Evolutionary conservation across 2,329 filamentous ascomycete genomes (phyloP).

Genomic region (Aspergillus eucalypticola): DNA sequence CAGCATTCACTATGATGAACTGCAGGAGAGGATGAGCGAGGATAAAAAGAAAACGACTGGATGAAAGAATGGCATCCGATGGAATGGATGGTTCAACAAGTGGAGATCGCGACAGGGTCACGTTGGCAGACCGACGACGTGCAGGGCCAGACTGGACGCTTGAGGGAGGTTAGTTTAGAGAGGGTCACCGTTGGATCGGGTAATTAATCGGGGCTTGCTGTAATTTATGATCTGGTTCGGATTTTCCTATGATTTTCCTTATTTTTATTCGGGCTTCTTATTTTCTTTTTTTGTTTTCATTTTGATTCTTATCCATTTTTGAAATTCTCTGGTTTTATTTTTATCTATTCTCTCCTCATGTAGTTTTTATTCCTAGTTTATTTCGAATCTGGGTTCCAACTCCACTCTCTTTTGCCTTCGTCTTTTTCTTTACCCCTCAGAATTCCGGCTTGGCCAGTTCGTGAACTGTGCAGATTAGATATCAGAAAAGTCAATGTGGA

Average conservation of each 20-base stretch:
- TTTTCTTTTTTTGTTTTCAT: constrained; percentile 5
- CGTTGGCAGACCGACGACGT: constrained; percentile 17
- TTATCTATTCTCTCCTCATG: neutral
- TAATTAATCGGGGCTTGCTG: constrained; percentile 14
- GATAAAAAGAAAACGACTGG: neutral
- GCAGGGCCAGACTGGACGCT: constrained; percentile 10
- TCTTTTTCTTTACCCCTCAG: neutral
- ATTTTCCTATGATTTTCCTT: constrained; percentile 13
- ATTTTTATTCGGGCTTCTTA: constrained; percentile 3
- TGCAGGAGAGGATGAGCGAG: constrained; percentile 5
- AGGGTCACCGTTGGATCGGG: constrained; percentile 20
- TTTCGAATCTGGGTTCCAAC: neutral
- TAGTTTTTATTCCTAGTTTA: neutral
- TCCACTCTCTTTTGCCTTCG: neutral
- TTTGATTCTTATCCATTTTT: constrained; percentile 1
- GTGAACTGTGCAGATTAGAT: constrained; percentile 13
- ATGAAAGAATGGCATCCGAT: constrained; percentile 5
- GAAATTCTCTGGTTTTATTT: neutral
- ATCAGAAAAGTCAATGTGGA: constrained; percentile 9
- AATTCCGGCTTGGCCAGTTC: constrained; percentile 5
- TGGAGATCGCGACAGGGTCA: constrained; percentile 24
- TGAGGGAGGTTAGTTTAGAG: neutral
- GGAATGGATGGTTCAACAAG: constrained; percentile 10
- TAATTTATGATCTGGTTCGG: neutral
- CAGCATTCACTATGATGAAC: constrained; percentile 11